Conservation (phyloP, 805 yeast genomes). For the Metschnikowia gruessii region DNA sequence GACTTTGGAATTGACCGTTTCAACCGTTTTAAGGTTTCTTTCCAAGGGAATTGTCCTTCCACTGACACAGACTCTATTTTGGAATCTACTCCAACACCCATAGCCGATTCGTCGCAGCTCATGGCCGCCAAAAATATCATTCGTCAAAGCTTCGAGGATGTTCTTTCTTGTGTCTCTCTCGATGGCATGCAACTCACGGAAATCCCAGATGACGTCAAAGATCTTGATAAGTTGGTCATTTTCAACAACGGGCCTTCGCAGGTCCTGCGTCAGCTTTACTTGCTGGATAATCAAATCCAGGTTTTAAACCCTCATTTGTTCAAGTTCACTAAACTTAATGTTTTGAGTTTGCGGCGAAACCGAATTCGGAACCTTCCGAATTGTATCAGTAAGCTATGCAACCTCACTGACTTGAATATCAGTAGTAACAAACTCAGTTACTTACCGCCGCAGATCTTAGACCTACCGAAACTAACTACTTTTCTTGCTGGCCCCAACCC, state of each 20-base stretch:
- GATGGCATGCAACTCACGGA: slow-evolving; percentile 47
- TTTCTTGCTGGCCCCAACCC: slow-evolving; percentile 60
- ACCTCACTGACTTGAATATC: slow-evolving; percentile 50
- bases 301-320: slow-evolving; percentile 50
- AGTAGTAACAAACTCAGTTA: slow-evolving; percentile 49
- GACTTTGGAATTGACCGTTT: slow-evolving; percentile 53
- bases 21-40: slow-evolving; percentile 35
- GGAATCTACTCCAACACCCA: slow-evolving; percentile 13
- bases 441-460: slow-evolving; percentile 53
- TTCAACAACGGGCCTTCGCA: slow-evolving; percentile 27
- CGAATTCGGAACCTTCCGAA: slow-evolving; percentile 21
- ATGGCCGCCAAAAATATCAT: slow-evolving; percentile 41
- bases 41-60: slow-evolving; percentile 29
- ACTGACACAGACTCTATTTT: slow-evolving; percentile 31
- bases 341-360: slow-evolving; percentile 52
- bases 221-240: slow-evolving; percentile 52
- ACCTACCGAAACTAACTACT: slow-evolving; percentile 39
- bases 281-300: slow-evolving; percentile 48
- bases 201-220: slow-evolving; percentile 58
- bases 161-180: slow-evolving; percentile 41
- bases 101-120: slow-evolving; percentile 2
- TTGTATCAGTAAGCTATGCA: slow-evolving; percentile 20
- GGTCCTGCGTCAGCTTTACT: slow-evolving; percentile 45
- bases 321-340: slow-evolving; percentile 48
- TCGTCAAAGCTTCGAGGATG: slow-evolving; percentile 47